Evolutionary conservation across 2,329 filamentous ascomycete genomes (phyloP).

Genomic region (Colletotrichum eremochloae): DNA sequence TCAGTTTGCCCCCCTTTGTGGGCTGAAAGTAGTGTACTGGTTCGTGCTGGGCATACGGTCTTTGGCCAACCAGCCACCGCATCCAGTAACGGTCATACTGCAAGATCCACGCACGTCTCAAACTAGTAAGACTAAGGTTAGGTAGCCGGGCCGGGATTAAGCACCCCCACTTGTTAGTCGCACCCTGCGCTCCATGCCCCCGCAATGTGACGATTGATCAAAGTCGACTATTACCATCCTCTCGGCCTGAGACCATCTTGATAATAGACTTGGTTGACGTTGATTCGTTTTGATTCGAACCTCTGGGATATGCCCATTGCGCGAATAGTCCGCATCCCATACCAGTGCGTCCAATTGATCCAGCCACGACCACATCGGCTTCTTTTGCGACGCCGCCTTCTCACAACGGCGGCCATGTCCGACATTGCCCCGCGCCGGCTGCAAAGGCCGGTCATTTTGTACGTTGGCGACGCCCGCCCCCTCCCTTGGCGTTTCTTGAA

Average conservation of each 20-base stretch:
- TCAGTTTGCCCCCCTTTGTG: constrained; percentile 7
- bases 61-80: background rate
- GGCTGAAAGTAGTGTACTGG: background rate
- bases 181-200: constrained; percentile 1
- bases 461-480: background rate
- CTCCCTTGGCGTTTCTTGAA: background rate
- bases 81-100: background rate
- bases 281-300: background rate
- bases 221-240: background rate
- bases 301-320: constrained; percentile 19
- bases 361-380: constrained; percentile 11
- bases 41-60: background rate
- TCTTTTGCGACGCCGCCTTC: constrained; percentile 20
- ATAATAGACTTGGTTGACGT: background rate
- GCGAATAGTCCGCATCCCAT: background rate
- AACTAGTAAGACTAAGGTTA: background rate
- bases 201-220: constrained; percentile 12
- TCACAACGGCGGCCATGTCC: constrained; percentile 36
- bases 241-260: background rate
- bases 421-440: constrained; percentile 34
- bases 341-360: background rate
- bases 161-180: constrained; percentile 1
- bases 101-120: background rate
- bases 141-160: background rate
- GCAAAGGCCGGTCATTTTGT: constrained; percentile 42